These are phyloP conservation scores for Primulina tabacum DNA, from an alignment of 257 asterid species.

Conservation along the genomic window DNA sequence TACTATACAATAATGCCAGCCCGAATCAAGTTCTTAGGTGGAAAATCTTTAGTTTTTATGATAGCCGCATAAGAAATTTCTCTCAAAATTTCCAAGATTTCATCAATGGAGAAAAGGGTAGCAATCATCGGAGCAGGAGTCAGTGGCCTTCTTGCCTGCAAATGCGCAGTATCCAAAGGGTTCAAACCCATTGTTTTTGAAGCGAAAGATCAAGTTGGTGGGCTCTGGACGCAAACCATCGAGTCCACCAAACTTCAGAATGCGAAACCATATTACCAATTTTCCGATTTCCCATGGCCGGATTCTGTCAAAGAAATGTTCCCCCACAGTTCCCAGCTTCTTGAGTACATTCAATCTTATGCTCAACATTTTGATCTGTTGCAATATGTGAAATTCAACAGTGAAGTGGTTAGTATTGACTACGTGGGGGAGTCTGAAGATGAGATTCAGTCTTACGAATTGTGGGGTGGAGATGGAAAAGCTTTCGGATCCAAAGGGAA, in stretches of 20 bases:
- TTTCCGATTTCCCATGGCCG: slow-evolving; percentile 70
- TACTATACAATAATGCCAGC: too few species aligned
- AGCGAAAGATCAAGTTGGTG: slow-evolving; percentile 41
- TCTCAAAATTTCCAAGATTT: too few species aligned
- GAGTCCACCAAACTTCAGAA: slow-evolving; percentile 51
- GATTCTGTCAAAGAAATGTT: slow-evolving; percentile 33
- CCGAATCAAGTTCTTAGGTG: too few species aligned
- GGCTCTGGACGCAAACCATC: slow-evolving; percentile 55
- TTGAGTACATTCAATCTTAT: slow-evolving; percentile 45
- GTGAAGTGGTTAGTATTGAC: slow-evolving; percentile 38
- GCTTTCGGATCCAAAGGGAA: slow-evolving; percentile 63
- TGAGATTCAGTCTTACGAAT: slow-evolving; percentile 42
- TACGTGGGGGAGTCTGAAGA: slow-evolving; percentile 45
- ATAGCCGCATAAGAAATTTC: too few species aligned
- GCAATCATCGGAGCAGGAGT: slow-evolving; percentile 71
- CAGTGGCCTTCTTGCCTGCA: slow-evolving; percentile 71
- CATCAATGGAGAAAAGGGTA: slow-evolving; percentile 48
- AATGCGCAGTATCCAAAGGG: slow-evolving; percentile 44
- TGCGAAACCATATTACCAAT: slow-evolving; percentile 29
- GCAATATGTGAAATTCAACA: slow-evolving; percentile 36
- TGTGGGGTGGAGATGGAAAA: slow-evolving; percentile 30
- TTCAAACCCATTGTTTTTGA: slow-evolving; percentile 49
- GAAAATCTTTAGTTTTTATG: too few species aligned
- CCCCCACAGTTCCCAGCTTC: slow-evolving; percentile 32
- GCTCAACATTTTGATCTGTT: slow-evolving; percentile 41